Percentiles rank a stretch among this genome's conserved stretches.
Conservation (phyloP, 2,329 filamentous ascomycete species). For the Fusarium fujikuroi region DNA sequence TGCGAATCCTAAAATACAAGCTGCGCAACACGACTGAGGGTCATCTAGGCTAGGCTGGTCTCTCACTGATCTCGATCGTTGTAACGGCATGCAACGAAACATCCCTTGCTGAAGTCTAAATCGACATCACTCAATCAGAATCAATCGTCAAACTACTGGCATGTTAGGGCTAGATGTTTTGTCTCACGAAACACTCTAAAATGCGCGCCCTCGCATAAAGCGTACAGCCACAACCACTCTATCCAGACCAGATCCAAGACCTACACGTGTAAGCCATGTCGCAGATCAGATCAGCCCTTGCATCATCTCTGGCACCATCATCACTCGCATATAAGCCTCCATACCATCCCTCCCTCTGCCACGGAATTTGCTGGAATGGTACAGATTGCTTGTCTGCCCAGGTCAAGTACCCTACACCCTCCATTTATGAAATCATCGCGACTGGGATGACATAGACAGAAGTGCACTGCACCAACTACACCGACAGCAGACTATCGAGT, state of each 20-base stretch:
- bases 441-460: neutral
- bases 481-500: neutral
- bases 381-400: neutral
- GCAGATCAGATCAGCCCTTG: slow-evolving; percentile 9
- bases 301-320: neutral
- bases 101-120: slow-evolving; percentile 13
- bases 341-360: slow-evolving; percentile 9
- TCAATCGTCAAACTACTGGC: neutral
- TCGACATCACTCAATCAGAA: neutral
- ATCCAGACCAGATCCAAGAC: neutral
- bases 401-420: slow-evolving; percentile 10
- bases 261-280: slow-evolving; percentile 25
- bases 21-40: neutral
- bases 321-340: slow-evolving; percentile 15
- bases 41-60: neutral
- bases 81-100: slow-evolving; percentile 14
- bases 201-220: slow-evolving; percentile 18
- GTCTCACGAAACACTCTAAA: neutral
- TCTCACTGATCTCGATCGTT: slow-evolving; percentile 21
- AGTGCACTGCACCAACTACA: neutral
- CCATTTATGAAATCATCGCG: neutral
- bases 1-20: neutral
- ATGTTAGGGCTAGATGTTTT: slow-evolving; percentile 13
- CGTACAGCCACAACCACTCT: neutral
- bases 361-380: slow-evolving; percentile 24